Conservation (phyloP, 129 eudicot species). For the Saposhnikovia divaricata region DNA sequence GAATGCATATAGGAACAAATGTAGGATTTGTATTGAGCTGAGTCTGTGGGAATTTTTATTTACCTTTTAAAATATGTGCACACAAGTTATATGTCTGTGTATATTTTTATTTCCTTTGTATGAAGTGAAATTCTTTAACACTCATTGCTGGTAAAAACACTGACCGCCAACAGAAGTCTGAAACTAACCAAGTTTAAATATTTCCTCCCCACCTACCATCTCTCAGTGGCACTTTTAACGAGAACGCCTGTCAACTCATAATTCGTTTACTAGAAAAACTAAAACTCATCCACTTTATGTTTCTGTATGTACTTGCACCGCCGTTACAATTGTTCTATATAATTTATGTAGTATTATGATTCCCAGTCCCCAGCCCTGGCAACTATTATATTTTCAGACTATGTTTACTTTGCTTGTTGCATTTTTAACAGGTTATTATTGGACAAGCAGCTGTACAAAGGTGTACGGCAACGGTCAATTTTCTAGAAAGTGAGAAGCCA, state of each 20-base stretch:
- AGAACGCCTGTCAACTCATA: background rate
- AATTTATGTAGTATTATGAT: background rate
- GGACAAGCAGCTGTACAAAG: slow-evolving; percentile 32
- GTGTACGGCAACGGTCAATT: slow-evolving; percentile 26
- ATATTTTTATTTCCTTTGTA: too few species aligned
- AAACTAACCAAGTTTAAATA: background rate
- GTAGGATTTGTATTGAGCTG: background rate
- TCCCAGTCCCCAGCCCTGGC: background rate
- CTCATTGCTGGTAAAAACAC: background rate
- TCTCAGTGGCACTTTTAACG: background rate
- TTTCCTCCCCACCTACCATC: background rate
- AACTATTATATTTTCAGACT: background rate
- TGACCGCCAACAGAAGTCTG: background rate
- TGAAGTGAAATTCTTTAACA: background rate
- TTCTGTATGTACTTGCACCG: background rate
- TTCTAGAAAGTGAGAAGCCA: slow-evolving; percentile 6
- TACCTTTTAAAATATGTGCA: background rate
- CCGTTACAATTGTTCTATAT: background rate
- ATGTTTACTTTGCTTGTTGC: background rate
- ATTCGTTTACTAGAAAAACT: background rate
- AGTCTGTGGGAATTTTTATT: background rate
- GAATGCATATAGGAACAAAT: background rate
- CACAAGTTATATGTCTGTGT: background rate
- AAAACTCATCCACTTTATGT: background rate
- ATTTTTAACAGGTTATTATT: slow-evolving; percentile 20